These are phyloP conservation scores for Metrosideros polymorpha DNA, from an alignment of 441 rosid species.

Conservation along the genomic window DNA sequence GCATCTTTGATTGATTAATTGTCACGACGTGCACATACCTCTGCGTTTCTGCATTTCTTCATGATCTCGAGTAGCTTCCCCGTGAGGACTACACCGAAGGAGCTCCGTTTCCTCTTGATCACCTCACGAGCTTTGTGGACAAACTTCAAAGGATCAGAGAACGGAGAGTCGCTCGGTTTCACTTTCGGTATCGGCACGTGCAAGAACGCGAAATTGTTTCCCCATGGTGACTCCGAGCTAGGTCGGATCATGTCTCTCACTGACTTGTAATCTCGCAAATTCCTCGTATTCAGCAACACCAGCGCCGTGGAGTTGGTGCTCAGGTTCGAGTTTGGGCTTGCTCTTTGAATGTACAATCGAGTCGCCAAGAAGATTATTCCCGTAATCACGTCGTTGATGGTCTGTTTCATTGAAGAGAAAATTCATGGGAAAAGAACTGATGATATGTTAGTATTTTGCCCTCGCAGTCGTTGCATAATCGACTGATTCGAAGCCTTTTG, in stretches of 20 bases:
- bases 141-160: slow-evolving; percentile 26
- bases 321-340: neutral
- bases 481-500: neutral
- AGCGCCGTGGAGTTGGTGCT: slow-evolving; percentile 17
- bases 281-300: slow-evolving; percentile 34
- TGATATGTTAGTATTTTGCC: neutral
- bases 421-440: neutral
- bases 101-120: slow-evolving; percentile 21
- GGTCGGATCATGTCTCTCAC: slow-evolving; percentile 36
- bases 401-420: slow-evolving; percentile 5
- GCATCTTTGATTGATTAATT: neutral
- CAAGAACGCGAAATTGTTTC: slow-evolving; percentile 31
- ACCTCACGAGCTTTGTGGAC: slow-evolving; percentile 14
- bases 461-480: neutral
- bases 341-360: slow-evolving; percentile 31
- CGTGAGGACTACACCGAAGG: slow-evolving; percentile 18
- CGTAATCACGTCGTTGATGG: slow-evolving; percentile 32
- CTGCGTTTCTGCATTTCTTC: slow-evolving; percentile 24
- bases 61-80: slow-evolving; percentile 17
- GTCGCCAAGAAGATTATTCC: slow-evolving; percentile 34
- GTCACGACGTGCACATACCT: slow-evolving; percentile 8
- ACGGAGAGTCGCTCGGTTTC: neutral
- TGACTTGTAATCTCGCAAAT: slow-evolving; percentile 22
- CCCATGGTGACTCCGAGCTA: slow-evolving; percentile 26
- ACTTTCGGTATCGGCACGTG: slow-evolving; percentile 25